Conservation (phyloP, 1,284 basidiomycete species). For the Microbotryum lychnidis-dioicae region DNA sequence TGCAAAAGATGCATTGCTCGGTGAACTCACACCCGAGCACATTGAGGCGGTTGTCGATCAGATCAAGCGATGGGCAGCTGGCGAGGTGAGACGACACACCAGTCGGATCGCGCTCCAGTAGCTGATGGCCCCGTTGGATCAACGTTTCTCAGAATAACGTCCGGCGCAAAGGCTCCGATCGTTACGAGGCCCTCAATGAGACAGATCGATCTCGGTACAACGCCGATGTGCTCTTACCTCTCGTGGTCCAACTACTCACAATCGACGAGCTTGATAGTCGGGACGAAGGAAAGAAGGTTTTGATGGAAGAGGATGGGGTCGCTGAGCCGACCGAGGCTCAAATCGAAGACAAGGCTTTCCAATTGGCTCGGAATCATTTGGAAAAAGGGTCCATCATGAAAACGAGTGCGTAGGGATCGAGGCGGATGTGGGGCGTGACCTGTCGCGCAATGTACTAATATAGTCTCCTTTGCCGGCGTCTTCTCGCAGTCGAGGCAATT, state of each 20-base stretch:
- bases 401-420: conserved; percentile 4
- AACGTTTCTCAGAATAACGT: not conserved
- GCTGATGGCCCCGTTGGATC: too few relatives aligned
- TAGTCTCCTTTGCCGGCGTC: too few relatives aligned
- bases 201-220: conserved; percentile 6
- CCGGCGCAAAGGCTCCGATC: conserved; percentile 9
- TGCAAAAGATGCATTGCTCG: conserved; percentile 8
- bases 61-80: conserved; percentile 2
- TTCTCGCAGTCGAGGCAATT: too few relatives aligned
- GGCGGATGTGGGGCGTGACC: too few relatives aligned
- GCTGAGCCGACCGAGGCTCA: not conserved
- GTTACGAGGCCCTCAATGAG: conserved; percentile 10
- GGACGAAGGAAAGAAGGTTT: not conserved
- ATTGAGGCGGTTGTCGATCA: conserved; percentile 6
- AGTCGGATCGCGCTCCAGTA: too few relatives aligned
- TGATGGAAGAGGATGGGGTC: not conserved
- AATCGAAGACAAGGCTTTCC: conserved; percentile 4
- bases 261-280: conserved; percentile 3
- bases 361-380: conserved; percentile 2
- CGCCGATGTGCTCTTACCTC: conserved; percentile 19
- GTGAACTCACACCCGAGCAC: conserved; percentile 7
- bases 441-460: too few relatives aligned
- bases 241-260: conserved; percentile 5
- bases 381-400: conserved; percentile 12
- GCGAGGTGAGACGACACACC: not conserved